phyloP scores from a whole-genome alignment of 768 basidiomycete species.

The Sutorius australiensis region DNA sequence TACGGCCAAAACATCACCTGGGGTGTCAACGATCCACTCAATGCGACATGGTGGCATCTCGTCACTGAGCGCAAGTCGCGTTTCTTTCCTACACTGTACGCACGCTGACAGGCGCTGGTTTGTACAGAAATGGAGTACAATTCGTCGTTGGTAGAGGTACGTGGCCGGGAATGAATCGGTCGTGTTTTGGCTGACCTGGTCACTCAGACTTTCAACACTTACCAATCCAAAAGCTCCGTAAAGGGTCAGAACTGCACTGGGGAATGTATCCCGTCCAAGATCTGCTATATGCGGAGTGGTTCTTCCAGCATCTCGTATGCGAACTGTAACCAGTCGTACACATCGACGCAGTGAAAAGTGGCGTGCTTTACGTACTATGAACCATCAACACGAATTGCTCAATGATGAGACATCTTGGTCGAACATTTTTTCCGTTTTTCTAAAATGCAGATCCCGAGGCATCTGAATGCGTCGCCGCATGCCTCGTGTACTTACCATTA shows the following conservation, averaged over 20 bases:
- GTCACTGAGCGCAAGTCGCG: constrained; percentile 58
- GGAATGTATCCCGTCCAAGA: constrained; percentile 54
- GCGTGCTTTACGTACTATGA: not conserved
- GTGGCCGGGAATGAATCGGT: not conserved
- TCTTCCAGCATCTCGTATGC: constrained; percentile 54
- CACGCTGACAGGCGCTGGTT: not conserved
- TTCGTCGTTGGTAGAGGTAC: constrained; percentile 21
- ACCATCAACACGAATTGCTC: not conserved
- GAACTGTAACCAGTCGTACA: constrained; percentile 61
- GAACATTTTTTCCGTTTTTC: not conserved
- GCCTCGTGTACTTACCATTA: not conserved
- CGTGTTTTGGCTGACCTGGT: not conserved
- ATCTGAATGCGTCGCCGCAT: not conserved
- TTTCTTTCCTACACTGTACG: not conserved
- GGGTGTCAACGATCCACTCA: constrained; percentile 60
- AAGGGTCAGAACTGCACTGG: constrained; percentile 50
- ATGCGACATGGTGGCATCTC: constrained; percentile 77
- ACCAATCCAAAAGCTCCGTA: constrained; percentile 68
- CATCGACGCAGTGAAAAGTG: constrained; percentile 44
- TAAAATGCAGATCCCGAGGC: no score
- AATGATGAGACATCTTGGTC: not conserved
- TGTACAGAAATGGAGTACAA: constrained; percentile 24
- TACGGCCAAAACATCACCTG: constrained; percentile 56
- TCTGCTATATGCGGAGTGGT: constrained; percentile 71
- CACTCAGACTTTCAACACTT: constrained; percentile 53